Evolutionary conservation across 2,329 filamentous ascomycete species (phyloP), one percentile per base, ranked within the genome.

Genomic region (Pseudogymnoascus sp.): DNA sequence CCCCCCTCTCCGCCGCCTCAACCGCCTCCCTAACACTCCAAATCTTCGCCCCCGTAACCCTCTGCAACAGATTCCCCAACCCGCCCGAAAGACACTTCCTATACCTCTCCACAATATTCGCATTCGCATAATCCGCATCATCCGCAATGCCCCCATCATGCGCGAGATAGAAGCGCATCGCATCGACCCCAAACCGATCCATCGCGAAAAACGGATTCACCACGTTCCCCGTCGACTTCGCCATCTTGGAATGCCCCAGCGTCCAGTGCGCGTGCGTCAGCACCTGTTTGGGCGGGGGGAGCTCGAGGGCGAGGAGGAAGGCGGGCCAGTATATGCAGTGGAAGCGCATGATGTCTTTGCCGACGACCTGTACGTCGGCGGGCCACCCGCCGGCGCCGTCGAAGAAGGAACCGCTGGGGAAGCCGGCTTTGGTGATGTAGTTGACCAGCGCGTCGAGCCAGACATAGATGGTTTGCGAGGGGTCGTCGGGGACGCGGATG

Each of bases 291-390:
- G 94, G 91, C 0, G 89, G 77, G 1, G 90, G 88, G 4, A 97
- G 79, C 59, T 87, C 86, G 12, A 97, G 78, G 1, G 94, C 93
- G 81, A 99, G 88, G 14, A 99, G 84, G 67, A 99, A 88, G 3
- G 94, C 94, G 0, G 94, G 94, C 94, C 95, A 99, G 78, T 99
- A 99, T 57, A 99, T 87, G 73, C 90, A 93, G 72, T 99, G 95
- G 74, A 99, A 99, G 16, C 91, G 88, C 62, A 96, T 79, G 66
- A 99, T 99, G 72, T 99, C 94, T 74, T 99, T 99, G 57, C 94
- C 94, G 61, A 99, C 87, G 25, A 99, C 85, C 50, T 99, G 94
- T 16, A 94, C 81, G 72, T 99, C 87, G 7, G 91, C 90, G 4
- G 94, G 94, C 93, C 94, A 99, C 22, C 89, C 85, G 58, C 81